phyloP scores from a whole-genome alignment of 2,329 filamentous ascomycete genomes.

The Penicillium sclerotigenum region DNA sequence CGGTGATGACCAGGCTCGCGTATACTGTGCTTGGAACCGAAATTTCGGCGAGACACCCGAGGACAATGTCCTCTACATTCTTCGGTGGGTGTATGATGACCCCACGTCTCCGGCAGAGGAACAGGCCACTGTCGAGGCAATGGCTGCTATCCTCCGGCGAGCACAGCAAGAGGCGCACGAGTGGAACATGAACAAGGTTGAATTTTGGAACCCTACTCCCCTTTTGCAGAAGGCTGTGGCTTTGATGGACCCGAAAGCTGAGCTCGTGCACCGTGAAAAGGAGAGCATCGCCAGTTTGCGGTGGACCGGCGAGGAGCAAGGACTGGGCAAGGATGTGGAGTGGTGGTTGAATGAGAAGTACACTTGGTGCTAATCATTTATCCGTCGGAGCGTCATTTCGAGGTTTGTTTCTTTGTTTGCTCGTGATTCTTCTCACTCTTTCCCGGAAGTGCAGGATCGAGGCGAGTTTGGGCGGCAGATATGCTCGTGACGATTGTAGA shows the following conservation, averaged over 20 bases:
- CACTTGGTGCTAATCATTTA: constrained; percentile 44
- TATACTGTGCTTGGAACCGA: constrained; percentile 44
- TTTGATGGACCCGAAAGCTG: constrained; percentile 35
- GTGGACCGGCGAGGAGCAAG: constrained; percentile 44
- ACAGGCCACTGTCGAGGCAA: constrained; percentile 50
- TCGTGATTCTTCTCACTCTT: constrained; percentile 2
- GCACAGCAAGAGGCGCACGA: constrained; percentile 68
- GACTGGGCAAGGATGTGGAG: constrained; percentile 40
- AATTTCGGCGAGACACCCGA: constrained; percentile 37
- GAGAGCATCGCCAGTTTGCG: constrained; percentile 47
- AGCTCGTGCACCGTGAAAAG: constrained; percentile 46
- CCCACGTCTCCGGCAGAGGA: constrained; percentile 42
- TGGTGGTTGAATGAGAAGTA: constrained; percentile 51
- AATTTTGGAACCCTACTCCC: constrained; percentile 78
- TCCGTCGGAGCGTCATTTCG: constrained; percentile 1
- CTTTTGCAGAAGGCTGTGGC: constrained; percentile 46
- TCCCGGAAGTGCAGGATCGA: not conserved
- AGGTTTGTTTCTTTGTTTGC: constrained; percentile 7
- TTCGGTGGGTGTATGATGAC: constrained; percentile 43
- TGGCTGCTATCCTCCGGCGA: constrained; percentile 62
- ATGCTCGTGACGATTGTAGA: constrained; percentile 19
- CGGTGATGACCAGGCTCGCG: constrained; percentile 49
- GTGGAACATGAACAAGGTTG: constrained; percentile 68
- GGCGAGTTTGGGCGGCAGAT: constrained; percentile 18
- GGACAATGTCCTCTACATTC: constrained; percentile 43